Percentiles rank a stretch among this genome's conserved stretches.
Conservation (phyloP, 352 stramenopile species). For the Globisporangium irregulare region DNA sequence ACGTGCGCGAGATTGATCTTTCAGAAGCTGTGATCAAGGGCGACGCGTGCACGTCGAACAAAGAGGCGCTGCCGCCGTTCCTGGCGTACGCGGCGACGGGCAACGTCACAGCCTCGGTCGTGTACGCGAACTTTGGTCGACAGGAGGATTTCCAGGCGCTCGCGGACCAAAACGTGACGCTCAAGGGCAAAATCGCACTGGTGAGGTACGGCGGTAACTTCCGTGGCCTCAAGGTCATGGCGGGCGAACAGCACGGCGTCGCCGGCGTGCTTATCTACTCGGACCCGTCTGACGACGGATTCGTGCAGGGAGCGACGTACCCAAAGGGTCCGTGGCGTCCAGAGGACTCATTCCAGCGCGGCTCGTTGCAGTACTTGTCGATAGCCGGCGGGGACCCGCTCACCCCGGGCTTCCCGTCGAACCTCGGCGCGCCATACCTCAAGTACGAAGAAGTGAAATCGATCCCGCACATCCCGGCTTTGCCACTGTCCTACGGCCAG, state of each 20-base stretch:
- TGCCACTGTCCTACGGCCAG: constrained; percentile 83
- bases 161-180: constrained; percentile 50
- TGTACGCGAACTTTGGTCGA: constrained; percentile 88
- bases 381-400: constrained; percentile 73
- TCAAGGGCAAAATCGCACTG: constrained; percentile 82
- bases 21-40: constrained; percentile 56
- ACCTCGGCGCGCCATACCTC: constrained; percentile 34
- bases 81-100: constrained; percentile 80
- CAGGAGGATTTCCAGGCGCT: constrained; percentile 82
- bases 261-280: constrained; percentile 86
- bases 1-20: constrained; percentile 40
- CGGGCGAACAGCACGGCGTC: constrained; percentile 72
- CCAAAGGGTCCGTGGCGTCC: constrained; percentile 80
- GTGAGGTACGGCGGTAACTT: constrained; percentile 80
- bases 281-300: constrained; percentile 87
- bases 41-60: constrained; percentile 59
- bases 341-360: constrained; percentile 77
- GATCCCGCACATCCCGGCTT: constrained; percentile 62
- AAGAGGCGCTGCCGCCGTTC: constrained; percentile 67
- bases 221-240: constrained; percentile 82
- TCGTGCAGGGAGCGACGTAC: constrained; percentile 54
- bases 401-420: constrained; percentile 45
- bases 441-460: constrained; percentile 46
- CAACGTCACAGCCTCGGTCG: constrained; percentile 58
- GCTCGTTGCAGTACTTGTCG: constrained; percentile 81